Conservation (phyloP, 768 basidiomycete species). For the Epithele typhae region DNA sequence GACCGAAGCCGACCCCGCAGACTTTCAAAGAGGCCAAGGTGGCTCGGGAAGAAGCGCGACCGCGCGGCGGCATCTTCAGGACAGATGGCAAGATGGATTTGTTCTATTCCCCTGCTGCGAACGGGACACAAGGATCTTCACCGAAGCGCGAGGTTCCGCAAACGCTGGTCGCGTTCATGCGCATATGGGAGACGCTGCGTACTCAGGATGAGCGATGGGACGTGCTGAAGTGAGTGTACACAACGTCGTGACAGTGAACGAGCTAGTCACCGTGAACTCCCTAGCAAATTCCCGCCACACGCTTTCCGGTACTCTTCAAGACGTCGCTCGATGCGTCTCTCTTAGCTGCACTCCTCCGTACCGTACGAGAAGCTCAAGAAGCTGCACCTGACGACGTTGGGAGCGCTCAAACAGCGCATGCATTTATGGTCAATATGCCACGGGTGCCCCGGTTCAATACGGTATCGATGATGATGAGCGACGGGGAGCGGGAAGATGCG, state of each 20-base stretch:
- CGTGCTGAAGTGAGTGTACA: conserved; percentile 49
- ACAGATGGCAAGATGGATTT: conserved; percentile 57
- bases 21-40: conserved; percentile 60
- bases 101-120: conserved; percentile 29
- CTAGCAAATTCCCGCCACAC: conserved; percentile 51
- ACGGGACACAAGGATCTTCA: conserved; percentile 1
- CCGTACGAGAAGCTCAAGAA: conserved; percentile 36
- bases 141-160: conserved; percentile 27
- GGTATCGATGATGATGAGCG: conserved; percentile 58
- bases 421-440: conserved; percentile 51
- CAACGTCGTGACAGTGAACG: neutral
- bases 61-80: conserved; percentile 73
- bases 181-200: conserved; percentile 46
- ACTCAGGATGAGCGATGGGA: conserved; percentile 48
- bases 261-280: neutral
- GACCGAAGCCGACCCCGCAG: conserved; percentile 17
- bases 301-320: conserved; percentile 61
- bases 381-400: conserved; percentile 12
- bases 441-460: conserved; percentile 60
- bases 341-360: conserved; percentile 53
- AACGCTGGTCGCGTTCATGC: conserved; percentile 61
- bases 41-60: conserved; percentile 44
- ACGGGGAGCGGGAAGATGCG: conserved; percentile 46
- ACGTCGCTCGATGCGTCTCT: conserved; percentile 65
- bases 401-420: conserved; percentile 26